Conservation (phyloP, 2,329 filamentous ascomycete genomes). For the Coleophoma crateriformis region DNA sequence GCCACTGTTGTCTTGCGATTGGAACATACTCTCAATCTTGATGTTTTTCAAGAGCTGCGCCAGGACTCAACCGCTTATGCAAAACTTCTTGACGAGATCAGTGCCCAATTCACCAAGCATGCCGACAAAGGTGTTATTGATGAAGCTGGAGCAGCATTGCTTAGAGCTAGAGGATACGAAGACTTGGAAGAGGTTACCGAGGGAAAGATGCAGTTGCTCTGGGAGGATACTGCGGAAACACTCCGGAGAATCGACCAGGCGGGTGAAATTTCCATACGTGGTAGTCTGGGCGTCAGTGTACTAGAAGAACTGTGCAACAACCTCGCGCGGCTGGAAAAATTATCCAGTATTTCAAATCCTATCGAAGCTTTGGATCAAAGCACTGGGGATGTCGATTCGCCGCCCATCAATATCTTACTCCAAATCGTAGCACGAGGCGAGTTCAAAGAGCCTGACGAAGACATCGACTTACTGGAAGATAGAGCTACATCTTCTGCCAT, state of each 20-base stretch:
- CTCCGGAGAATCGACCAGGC: conserved; percentile 59
- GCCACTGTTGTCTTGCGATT: conserved; percentile 81
- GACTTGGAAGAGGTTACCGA: conserved; percentile 85
- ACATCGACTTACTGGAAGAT: conserved; percentile 72
- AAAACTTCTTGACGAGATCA: conserved; percentile 82
- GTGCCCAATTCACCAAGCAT: conserved; percentile 90
- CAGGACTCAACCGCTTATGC: conserved; percentile 80
- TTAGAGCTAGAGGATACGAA: conserved; percentile 81
- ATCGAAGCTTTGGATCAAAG: conserved; percentile 66
- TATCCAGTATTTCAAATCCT: conserved; percentile 75
- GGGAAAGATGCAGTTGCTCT: conserved; percentile 72
- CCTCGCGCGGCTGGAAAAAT: conserved; percentile 72
- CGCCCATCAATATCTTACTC: conserved; percentile 64
- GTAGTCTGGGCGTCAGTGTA: conserved; percentile 58
- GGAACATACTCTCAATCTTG: conserved; percentile 80
- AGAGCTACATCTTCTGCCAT: conserved; percentile 72
- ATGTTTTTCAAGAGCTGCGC: conserved; percentile 81
- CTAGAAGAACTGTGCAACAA: conserved; percentile 69
- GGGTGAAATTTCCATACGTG: conserved; percentile 65
- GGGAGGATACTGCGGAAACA: conserved; percentile 76
- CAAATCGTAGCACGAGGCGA: conserved; percentile 70
- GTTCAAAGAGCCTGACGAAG: conserved; percentile 61
- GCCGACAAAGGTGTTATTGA: conserved; percentile 78
- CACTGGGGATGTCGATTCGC: conserved; percentile 36
- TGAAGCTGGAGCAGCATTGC: conserved; percentile 75